Evolutionary conservation across 495 filamentous ascomycete species (phyloP), one percentile per base, ranked within the genome.

Genomic region (Cryomyces antarcticus): DNA sequence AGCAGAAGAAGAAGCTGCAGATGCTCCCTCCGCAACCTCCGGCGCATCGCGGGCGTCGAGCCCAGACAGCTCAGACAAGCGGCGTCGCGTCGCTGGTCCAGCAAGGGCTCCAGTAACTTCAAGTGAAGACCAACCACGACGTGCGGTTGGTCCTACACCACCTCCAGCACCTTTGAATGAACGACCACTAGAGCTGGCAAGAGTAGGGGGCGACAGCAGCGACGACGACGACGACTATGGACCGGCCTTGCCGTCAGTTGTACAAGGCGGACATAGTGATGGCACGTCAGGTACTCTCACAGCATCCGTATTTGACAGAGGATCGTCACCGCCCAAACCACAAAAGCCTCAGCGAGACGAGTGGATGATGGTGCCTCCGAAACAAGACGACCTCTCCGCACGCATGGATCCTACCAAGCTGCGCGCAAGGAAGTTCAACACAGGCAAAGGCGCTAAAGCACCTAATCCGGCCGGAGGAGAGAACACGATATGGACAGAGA

Each of bases 361-460:
- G 52, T 97, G 89, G 89, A 97, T 97, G 89, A 67, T 88, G 29
- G 72, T 78, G 5, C 89, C 88, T 0, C 89, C 89, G 0, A 72
- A 71, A 4, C 60, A 68, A 28, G 64, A 68, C 30, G 74, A 73
- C 50, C 71, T 69, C 60, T 63, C 71, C 27, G 64, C 71, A 5
- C 76, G 77, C 35, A 74, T 80, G 41, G 88, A 95, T 58, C 85
- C 89, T 1, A 89, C 86, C 3, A 82, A 84, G 46, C 62, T 87
- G 30, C 74, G 77, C 42, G 77, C 72, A 54, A 80, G 87, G 35
- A 85, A 84, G 52, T 97, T 97, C 64, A 76, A 78, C 42, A 78
- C 73, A 3, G 78, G 83, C 2, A 80, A 75, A 49, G 69, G 68
- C 4, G 66, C 68, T 5, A 69, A 68, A 38, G 52, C 47, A 5